These are phyloP conservation scores for Salix purpurea DNA, from an alignment of 345 rosid species.

Conservation along the genomic window DNA sequence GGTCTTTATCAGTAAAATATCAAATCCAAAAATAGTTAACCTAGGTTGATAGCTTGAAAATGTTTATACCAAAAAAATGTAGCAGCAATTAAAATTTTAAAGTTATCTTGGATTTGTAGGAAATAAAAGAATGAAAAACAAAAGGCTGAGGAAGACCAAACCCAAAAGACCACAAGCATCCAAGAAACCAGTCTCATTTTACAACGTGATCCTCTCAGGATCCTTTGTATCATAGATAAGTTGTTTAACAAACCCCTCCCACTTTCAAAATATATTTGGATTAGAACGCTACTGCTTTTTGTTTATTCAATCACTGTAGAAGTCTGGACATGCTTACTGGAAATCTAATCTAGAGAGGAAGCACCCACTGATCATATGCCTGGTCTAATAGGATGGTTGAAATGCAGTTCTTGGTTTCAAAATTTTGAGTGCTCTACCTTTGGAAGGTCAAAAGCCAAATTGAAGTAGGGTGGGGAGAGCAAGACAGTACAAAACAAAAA, in stretches of 20 bases:
- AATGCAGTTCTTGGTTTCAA: neutral
- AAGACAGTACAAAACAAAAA: too few relatives aligned
- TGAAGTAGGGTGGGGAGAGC: too few relatives aligned
- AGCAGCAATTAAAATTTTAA: neutral
- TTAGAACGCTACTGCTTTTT: neutral
- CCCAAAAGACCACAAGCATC: neutral
- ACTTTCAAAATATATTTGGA: neutral
- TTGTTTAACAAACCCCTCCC: neutral
- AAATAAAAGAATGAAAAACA: neutral
- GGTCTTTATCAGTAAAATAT: neutral
- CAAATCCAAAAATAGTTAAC: neutral
- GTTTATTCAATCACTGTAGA: neutral
- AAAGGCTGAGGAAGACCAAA: neutral
- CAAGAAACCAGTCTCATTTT: neutral
- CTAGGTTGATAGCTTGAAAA: neutral
- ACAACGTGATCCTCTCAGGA: neutral
- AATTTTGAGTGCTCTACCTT: neutral
- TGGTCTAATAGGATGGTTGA: neutral
- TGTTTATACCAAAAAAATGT: neutral
- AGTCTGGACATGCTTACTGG: neutral
- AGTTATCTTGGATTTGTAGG: neutral
- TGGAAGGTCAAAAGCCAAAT: too few relatives aligned
- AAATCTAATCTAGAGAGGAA: neutral
- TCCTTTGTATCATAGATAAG: too few relatives aligned
- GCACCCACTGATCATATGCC: neutral